phyloP scores from a whole-genome alignment of 345 rosid genomes.

The Salix caprea region DNA sequence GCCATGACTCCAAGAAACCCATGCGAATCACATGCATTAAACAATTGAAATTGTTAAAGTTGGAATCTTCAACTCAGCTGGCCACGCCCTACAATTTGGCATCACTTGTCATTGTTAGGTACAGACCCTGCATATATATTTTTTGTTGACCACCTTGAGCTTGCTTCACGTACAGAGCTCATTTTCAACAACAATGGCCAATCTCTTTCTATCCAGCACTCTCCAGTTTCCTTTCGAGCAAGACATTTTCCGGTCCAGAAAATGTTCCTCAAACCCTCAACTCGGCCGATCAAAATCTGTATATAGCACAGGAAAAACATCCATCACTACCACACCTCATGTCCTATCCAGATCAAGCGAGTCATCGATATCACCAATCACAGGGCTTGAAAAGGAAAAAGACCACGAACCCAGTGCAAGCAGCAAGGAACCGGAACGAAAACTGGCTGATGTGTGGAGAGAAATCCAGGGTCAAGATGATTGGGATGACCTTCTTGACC shows the following conservation, averaged over 20 bases:
- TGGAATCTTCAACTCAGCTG: not conserved
- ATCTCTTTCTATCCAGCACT: conserved; percentile 24
- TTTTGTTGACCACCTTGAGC: not conserved
- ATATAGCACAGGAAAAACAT: conserved; percentile 8
- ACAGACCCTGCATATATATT: not conserved
- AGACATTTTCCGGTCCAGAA: not conserved
- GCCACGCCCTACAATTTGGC: not conserved
- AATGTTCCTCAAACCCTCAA: conserved; percentile 7
- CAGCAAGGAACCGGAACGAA: conserved; percentile 19
- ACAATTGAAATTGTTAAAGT: not conserved
- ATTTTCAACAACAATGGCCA: conserved; percentile 32
- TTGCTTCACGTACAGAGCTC: not conserved
- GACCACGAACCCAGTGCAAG: conserved; percentile 1
- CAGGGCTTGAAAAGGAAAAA: conserved; percentile 29
- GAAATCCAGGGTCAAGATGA: conserved; percentile 76
- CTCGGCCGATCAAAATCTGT: not conserved
- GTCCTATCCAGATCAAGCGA: conserved; percentile 32
- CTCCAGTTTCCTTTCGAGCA: conserved; percentile 19
- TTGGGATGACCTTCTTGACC: conserved; percentile 71
- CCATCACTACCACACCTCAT: not conserved
- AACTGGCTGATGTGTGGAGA: conserved; percentile 52
- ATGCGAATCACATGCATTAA: not conserved
- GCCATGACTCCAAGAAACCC: not conserved
- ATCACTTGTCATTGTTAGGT: not conserved
- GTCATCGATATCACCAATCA: conserved; percentile 33